Evolutionary conservation across 2,329 filamentous ascomycete genomes (phyloP).

Genomic region (Xylaria arbuscula): DNA sequence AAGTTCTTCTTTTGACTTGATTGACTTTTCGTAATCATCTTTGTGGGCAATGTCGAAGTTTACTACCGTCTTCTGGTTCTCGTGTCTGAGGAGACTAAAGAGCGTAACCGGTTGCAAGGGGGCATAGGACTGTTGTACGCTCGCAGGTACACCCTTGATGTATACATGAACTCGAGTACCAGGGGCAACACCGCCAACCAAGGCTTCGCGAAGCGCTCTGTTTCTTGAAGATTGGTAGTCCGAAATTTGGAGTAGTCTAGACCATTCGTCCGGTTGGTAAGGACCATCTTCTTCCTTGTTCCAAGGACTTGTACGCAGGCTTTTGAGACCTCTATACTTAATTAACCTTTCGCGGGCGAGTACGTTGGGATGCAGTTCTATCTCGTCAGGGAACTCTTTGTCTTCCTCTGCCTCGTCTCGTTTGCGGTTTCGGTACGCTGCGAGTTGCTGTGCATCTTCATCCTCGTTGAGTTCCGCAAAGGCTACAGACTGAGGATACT

Average conservation of each 20-base stretch:
- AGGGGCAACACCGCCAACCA: constrained; percentile 86
- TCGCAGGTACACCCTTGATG: constrained; percentile 65
- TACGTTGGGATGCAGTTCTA: constrained; percentile 90
- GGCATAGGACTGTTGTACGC: constrained; percentile 60
- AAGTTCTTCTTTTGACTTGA: constrained; percentile 92
- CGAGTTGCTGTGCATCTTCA: constrained; percentile 78
- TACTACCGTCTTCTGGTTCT: constrained; percentile 90
- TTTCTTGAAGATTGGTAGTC: constrained; percentile 89
- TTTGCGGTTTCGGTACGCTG: constrained; percentile 81
- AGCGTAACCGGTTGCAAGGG: constrained; percentile 73
- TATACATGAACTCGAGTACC: constrained; percentile 87
- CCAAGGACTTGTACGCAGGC: constrained; percentile 87
- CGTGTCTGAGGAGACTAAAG: constrained; percentile 90
- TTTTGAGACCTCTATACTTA: constrained; percentile 92
- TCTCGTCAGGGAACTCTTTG: constrained; percentile 95
- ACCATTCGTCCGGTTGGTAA: constrained; percentile 91
- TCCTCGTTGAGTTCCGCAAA: constrained; percentile 90
- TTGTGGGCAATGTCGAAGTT: constrained; percentile 91
- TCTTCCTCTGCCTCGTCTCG: constrained; percentile 88
- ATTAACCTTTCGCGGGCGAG: constrained; percentile 85
- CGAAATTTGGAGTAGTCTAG: constrained; percentile 83
- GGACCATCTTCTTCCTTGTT: constrained; percentile 87
- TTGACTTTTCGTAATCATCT: constrained; percentile 77
- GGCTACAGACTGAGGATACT: constrained; percentile 94
- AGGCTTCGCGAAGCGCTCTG: constrained; percentile 79